Conservation (phyloP, 345 rosid species). For the Physaria fendleri region DNA sequence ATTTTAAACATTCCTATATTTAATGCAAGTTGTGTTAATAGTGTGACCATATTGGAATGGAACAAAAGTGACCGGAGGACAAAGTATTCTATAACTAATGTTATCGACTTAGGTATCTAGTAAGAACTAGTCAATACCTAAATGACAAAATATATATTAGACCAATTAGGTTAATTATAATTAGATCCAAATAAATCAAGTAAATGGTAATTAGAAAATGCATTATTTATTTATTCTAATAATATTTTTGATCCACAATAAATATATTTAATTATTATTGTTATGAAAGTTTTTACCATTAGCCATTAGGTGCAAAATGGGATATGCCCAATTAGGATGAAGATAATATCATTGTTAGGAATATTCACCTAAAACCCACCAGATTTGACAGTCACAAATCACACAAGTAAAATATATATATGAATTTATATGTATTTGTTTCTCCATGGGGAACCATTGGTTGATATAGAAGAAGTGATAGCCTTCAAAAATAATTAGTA, state of each 20-base stretch:
- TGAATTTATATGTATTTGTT: constrained; percentile 7
- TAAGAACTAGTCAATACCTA: neutral
- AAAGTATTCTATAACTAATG: neutral
- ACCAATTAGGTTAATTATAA: neutral
- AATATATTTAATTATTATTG: too few species aligned
- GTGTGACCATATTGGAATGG: constrained; percentile 10
- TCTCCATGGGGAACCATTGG: constrained; percentile 20
- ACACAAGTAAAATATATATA: too few species aligned
- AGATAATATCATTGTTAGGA: neutral
- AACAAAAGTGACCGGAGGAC: constrained; percentile 10
- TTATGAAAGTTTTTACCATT: too few species aligned
- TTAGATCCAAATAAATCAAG: neutral
- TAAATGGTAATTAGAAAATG: neutral
- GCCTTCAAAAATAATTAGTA: neutral
- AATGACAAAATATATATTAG: neutral
- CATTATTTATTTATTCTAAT: neutral
- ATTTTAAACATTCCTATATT: neutral
- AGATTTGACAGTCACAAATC: neutral
- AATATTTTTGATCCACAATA: too few species aligned
- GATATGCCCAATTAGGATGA: too few species aligned
- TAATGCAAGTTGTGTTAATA: constrained; percentile 23
- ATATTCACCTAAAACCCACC: constrained; percentile 1
- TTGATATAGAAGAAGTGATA: neutral
- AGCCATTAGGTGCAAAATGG: too few species aligned
- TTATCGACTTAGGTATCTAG: too few species aligned